Base-by-base conservation (phyloP, 495 filamentous ascomycete genomes). In the Acidiella bohemica region DNA sequence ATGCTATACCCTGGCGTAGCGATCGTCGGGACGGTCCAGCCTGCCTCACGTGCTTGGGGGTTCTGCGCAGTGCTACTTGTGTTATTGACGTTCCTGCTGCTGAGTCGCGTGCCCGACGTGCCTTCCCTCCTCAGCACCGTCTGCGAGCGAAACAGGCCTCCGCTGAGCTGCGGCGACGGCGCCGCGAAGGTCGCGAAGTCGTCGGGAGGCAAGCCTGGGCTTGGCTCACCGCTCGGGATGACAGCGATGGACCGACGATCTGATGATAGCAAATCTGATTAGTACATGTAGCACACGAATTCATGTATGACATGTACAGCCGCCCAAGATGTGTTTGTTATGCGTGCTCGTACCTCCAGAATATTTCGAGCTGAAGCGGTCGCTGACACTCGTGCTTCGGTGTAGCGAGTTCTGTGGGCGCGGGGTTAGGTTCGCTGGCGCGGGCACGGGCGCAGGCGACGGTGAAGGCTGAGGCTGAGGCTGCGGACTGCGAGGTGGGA, bases 161-260 rank as follows among this genome's bases (percentile, higher is more conserved):
- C 40, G 5, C 33, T n/a, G 24, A 45, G 35, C 30, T 9, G 28
- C 24, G 36, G 22, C 18, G 47, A 36, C 2, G 16, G 29, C 12
- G 34, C 36, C 2, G 18, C 41, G 22, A 36, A 30, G 24, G 41
- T 36, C 32, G 44, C 36, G 8, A 36, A 29, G 16, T 16, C 9
- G n/a, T 27, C 36, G 33, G 13, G 10, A 25, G 29, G 30, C 17
- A 35, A 25, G 16, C 29, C 36, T 7, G 21, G 10, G 13, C 16
- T 21, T 5, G 18, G 39, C 18, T 44, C 39, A 9, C 30, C 34
- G 30, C 39, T 30, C 10, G 39, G 46, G 11, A 36, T 36, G 46
- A 36, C 33, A 2, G 46, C 47, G 18, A 50, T 44, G 1, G 47
- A 50, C 8, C 42, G 45, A 16, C 47, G 33, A 20, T 50, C 47